Conservation (phyloP, 83 land plant species). For the Diphasiastrum complanatum region DNA sequence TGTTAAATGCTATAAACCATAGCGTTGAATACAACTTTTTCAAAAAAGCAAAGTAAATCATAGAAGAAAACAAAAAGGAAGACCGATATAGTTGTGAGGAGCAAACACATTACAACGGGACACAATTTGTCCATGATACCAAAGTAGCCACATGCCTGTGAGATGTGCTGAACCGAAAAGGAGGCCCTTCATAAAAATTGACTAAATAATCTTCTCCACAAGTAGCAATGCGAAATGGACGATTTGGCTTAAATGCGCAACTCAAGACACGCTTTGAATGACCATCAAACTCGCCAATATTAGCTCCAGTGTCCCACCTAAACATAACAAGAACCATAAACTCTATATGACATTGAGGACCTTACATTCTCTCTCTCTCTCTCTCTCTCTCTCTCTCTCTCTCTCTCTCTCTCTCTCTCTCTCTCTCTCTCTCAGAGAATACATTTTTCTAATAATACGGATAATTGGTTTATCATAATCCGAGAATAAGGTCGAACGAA, state of each 20-base stretch:
- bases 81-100: no score
- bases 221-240: conserved; percentile 92
- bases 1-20: no score
- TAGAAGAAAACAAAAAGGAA: no score
- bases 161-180: conserved; percentile 86
- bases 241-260: conserved; percentile 88
- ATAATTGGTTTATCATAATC: no score
- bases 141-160: conserved; percentile 49
- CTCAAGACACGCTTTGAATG: conserved; percentile 90
- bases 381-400: no score
- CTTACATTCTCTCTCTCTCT: not conserved
- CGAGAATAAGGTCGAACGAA: no score
- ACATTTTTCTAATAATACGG: no score
- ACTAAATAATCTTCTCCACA: conserved; percentile 95
- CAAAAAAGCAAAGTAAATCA: not conserved
- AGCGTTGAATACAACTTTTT: not conserved
- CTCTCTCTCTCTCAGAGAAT: no score
- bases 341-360: no score
- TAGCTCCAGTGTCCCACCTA: conserved; percentile 97
- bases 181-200: conserved; percentile 96
- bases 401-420: no score
- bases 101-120: no score
- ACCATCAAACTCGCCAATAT: conserved; percentile 91
- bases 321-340: no score
- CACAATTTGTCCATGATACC: not conserved